Percentiles rank a stretch among this genome's conserved stretches.
Conservation (phyloP, 2,329 filamentous ascomycete genomes). For the Leptographium radiaticola region DNA sequence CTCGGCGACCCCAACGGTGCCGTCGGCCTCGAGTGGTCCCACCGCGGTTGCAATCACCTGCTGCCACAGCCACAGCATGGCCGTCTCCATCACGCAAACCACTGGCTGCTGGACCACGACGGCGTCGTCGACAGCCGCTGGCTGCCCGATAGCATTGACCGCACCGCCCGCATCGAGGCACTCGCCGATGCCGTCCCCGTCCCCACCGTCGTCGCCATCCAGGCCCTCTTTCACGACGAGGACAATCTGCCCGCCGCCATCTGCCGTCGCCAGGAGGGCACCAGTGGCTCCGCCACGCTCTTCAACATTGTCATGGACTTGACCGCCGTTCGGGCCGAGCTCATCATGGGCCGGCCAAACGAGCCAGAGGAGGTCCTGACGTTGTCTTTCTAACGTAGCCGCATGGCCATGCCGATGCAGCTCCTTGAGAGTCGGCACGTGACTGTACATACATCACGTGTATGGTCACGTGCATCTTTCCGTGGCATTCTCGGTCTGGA, state of each 20-base stretch:
- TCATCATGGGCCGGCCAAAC: not conserved
- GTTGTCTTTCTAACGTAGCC: not conserved
- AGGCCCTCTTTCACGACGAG: not conserved
- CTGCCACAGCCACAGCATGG: not conserved
- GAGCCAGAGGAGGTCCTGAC: not conserved
- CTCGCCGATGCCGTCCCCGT: not conserved
- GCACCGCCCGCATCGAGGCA: not conserved
- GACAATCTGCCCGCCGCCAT: not conserved
- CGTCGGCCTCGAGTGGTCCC: not conserved
- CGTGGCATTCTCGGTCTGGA: no score
- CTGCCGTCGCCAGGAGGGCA: not conserved
- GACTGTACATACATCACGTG: no score
- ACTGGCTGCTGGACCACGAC: not conserved
- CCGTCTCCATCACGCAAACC: conserved; percentile 4
- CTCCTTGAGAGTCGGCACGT: no score
- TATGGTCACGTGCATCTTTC: no score
- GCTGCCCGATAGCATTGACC: not conserved
- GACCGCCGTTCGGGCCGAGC: not conserved
- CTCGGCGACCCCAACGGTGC: not conserved
- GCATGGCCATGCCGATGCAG: no score
- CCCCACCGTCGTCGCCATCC: not conserved
- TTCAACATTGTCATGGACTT: conserved; percentile 7
- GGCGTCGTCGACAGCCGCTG: not conserved
- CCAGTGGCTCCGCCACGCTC: not conserved
- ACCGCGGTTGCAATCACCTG: no score